Base-by-base conservation (phyloP, 2,329 filamentous ascomycete genomes). In the Orbilia brochopaga region DNA sequence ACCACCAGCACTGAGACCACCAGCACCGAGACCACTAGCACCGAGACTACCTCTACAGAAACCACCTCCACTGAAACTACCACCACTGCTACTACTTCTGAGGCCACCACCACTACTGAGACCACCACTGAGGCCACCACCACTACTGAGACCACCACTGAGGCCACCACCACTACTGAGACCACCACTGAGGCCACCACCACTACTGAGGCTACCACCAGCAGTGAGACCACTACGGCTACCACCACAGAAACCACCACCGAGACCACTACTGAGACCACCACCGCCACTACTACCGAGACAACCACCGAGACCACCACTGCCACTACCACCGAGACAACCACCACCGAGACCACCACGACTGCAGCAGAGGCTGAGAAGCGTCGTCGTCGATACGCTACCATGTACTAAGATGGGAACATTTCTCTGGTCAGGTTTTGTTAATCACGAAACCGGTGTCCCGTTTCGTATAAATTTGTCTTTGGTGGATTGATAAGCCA, bases 101-200 rank as follows among this genome's bases (percentile, higher is more conserved):
- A 23, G 2, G n/a, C 50, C 19, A 52, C 24, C 6, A 11, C 50
- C 50, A 52, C 46, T 13, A 51, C 50, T 27, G 27, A 19, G n/a
- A n/a, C n/a, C n/a, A n/a, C n/a, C n/a, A 32, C 27, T 32, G 27
- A 32, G 27, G 27, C 27, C 3, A 32, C 27, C 21, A 52, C 24
- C 24, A 15, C 50, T 2, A 52, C 50, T 15, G 15, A 52, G 50
- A 21, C 50, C n/a, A 52, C 50, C 11, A n/a, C 42, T n/a, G 30
- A 52, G 21, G 11, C 19, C 24, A 52, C 23, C n/a, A 52, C 50
- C 21, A 52, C 50, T 15, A 27, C 17, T 15, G 30, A 27, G 15
- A 27, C 50, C 15, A 52, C 50, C 5, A 24, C 50, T 23, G 30
- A 52, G 21, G 11, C 19, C 24, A 52, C 23, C n/a, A 52, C 50